Percentiles rank a stretch among this genome's conserved stretches.
Evolutionary conservation across 441 rosid species (phyloP).

Genomic region (Brassica hybrid): DNA sequence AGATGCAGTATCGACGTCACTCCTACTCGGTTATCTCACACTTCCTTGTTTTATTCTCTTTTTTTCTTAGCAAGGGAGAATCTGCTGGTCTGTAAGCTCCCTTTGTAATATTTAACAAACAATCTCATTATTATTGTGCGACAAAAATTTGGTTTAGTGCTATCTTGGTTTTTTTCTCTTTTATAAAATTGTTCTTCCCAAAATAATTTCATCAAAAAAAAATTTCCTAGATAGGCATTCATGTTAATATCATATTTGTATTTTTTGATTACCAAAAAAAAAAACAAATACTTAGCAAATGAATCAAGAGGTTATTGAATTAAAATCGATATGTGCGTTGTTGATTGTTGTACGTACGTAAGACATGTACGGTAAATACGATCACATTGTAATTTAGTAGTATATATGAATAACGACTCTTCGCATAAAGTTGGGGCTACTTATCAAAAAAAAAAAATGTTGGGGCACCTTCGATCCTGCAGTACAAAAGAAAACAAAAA

Average conservation of each 20-base stretch:
- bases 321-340: neutral
- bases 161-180: no score
- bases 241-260: no score
- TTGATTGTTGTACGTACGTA: neutral
- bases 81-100: neutral
- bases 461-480: constrained; percentile 18
- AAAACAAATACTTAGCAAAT: neutral
- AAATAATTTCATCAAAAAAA: no score
- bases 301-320: neutral
- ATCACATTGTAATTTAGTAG: constrained; percentile 8
- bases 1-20: no score
- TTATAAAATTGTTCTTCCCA: no score
- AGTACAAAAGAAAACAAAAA: neutral
- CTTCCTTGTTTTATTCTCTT: neutral
- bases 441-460: neutral
- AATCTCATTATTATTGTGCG: neutral
- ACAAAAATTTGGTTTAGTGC: no score
- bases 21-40: neutral
- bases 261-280: no score
- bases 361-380: constrained; percentile 17
- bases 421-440: constrained; percentile 14
- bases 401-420: constrained; percentile 14
- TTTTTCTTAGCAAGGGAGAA: neutral
- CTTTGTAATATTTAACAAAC: neutral
- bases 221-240: no score